These are phyloP conservation scores for Kregervanrija pseudodelftensis DNA, from an alignment of 805 yeast species.

Conservation along the genomic window DNA sequence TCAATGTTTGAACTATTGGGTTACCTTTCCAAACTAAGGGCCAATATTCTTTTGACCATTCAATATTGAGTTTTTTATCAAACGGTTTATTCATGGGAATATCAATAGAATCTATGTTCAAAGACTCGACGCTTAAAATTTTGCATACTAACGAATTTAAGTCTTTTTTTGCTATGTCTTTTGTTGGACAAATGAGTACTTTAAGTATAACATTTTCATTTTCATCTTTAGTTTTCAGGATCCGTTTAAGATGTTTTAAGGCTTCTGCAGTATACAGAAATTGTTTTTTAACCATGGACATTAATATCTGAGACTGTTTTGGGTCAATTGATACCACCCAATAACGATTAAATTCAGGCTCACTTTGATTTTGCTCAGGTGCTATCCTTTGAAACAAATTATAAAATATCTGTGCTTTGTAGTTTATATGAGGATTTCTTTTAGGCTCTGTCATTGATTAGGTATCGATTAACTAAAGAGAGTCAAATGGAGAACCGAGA, in stretches of 20 bases:
- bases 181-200: conserved; percentile 42
- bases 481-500: too few relatives aligned
- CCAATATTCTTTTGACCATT: conserved; percentile 73
- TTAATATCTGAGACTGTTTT: conserved; percentile 21
- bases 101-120: conserved; percentile 5
- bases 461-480: too few relatives aligned
- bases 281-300: conserved; percentile 18
- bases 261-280: conserved; percentile 22
- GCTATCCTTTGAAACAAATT: conserved; percentile 35
- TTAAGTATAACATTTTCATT: conserved; percentile 13
- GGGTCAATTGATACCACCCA: conserved; percentile 41
- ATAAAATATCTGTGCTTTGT: conserved; percentile 33
- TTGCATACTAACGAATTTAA: conserved; percentile 6
- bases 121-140: too few relatives aligned
- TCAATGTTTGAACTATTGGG: conserved; percentile 64
- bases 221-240: conserved; percentile 22
- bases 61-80: conserved; percentile 54
- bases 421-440: conserved; percentile 29
- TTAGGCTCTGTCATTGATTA: background rate
- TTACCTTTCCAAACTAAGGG: conserved; percentile 94
- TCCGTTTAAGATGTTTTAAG: conserved; percentile 46
- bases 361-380: conserved; percentile 17
- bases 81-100: conserved; percentile 64
- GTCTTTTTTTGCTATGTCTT: conserved; percentile 25
- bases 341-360: conserved; percentile 28